A percentile compares a stretch with the other conserved stretches of the same genome.
phyloP scores from a whole-genome alignment of 2,329 filamentous ascomycete species.

The Davidsoniella eucalypti region DNA sequence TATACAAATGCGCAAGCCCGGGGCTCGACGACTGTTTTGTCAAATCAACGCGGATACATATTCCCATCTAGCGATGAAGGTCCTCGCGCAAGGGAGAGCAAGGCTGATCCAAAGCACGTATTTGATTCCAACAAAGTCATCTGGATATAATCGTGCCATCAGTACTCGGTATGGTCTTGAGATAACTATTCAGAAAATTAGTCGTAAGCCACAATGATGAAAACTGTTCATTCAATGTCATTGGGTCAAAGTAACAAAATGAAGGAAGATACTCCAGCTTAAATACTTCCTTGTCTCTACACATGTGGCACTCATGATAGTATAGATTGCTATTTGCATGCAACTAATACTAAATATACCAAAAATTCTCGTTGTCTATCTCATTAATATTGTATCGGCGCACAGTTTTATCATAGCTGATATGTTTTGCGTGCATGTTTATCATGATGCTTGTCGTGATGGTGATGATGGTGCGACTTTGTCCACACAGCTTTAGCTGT shows the following conservation, averaged over 20 bases:
- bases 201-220: too few relatives aligned
- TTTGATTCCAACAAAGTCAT: constrained; percentile 3
- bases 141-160: background rate
- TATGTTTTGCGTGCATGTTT: background rate
- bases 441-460: background rate
- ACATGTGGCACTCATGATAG: background rate
- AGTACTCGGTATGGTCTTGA: background rate
- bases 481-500: constrained; percentile 37
- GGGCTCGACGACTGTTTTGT: constrained; percentile 23
- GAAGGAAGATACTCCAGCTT: too few relatives aligned
- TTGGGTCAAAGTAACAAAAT: too few relatives aligned
- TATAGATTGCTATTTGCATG: background rate
- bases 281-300: too few relatives aligned
- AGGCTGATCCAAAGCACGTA: background rate
- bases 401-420: too few relatives aligned
- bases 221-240: too few relatives aligned
- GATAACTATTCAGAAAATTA: too few relatives aligned
- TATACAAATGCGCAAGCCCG: constrained; percentile 23
- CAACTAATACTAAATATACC: background rate
- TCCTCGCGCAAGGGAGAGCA: background rate
- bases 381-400: too few relatives aligned
- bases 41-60: constrained; percentile 30
- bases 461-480: background rate
- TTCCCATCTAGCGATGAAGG: constrained; percentile 14
- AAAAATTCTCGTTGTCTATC: too few relatives aligned